Percentiles rank a stretch among this genome's conserved stretches.
These are phyloP conservation scores for Sclerotinia glacialis DNA, from an alignment of 2,329 filamentous ascomycete species.

Conservation along the genomic window DNA sequence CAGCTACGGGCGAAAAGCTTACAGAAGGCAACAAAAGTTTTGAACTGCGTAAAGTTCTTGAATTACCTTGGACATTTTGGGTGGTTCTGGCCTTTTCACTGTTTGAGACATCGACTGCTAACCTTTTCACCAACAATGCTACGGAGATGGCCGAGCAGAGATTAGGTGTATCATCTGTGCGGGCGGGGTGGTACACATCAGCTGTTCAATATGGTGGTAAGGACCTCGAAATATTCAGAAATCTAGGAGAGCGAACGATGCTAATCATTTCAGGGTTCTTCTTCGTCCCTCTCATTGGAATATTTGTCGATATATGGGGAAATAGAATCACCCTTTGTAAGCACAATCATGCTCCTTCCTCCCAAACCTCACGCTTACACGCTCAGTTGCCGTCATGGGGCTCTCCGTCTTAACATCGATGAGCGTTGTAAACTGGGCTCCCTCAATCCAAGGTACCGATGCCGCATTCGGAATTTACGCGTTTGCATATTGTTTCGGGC, in stretches of 20 bases:
- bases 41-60: constrained; percentile 53
- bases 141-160: constrained; percentile 60
- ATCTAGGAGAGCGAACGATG: background rate
- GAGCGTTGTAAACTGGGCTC: constrained; percentile 52
- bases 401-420: constrained; percentile 53
- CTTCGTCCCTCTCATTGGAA: constrained; percentile 51
- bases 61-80: constrained; percentile 61
- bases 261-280: constrained; percentile 48
- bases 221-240: background rate
- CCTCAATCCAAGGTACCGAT: constrained; percentile 50
- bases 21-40: constrained; percentile 59
- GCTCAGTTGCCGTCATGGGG: constrained; percentile 45
- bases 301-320: constrained; percentile 50
- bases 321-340: constrained; percentile 49
- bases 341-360: constrained; percentile 19
- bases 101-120: constrained; percentile 56
- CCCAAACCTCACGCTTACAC: background rate
- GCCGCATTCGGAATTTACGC: constrained; percentile 60
- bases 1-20: constrained; percentile 57
- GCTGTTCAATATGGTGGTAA: constrained; percentile 52
- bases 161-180: constrained; percentile 53
- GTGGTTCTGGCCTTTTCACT: constrained; percentile 52
- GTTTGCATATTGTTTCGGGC: constrained; percentile 53
- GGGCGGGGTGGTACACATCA: constrained; percentile 59
- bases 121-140: constrained; percentile 55